These are phyloP conservation scores for Fusarium sp. DNA, from an alignment of 2,329 filamentous ascomycete species.

Conservation along the genomic window DNA sequence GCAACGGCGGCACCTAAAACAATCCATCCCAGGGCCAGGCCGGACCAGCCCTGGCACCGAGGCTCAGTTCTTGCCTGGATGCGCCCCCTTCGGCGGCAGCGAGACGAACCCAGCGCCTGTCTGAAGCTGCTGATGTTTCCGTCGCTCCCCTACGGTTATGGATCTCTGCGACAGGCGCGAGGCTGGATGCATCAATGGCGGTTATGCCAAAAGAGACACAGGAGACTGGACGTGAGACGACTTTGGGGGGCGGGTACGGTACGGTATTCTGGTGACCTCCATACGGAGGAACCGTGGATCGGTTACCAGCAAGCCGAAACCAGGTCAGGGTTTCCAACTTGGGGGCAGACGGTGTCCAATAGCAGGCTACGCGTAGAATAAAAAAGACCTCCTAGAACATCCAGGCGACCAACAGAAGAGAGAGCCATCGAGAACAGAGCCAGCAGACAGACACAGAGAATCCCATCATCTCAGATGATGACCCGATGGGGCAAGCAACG, in stretches of 20 bases:
- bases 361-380: slow-evolving; percentile 1
- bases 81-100: slow-evolving; percentile 25
- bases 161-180: slow-evolving; percentile 18
- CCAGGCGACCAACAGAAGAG: neutral
- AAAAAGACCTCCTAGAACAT: slow-evolving; percentile 13
- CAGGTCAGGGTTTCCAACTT: slow-evolving; percentile 11
- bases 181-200: slow-evolving; percentile 14
- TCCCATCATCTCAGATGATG: slow-evolving; percentile 22
- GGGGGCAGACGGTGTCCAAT: slow-evolving; percentile 28
- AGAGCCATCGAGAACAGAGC: slow-evolving; percentile 5
- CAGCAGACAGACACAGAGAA: neutral
- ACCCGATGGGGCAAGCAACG: slow-evolving; percentile 24
- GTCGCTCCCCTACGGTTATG: neutral
- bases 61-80: neutral
- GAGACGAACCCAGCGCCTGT: neutral
- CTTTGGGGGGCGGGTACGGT: neutral
- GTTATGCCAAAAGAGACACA: neutral
- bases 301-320: slow-evolving; percentile 25
- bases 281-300: slow-evolving; percentile 22
- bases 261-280: slow-evolving; percentile 1
- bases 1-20: slow-evolving; percentile 42
- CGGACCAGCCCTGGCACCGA: neutral
- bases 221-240: slow-evolving; percentile 19
- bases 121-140: slow-evolving; percentile 22
- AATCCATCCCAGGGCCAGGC: slow-evolving; percentile 1